phyloP scores from a whole-genome alignment of 306 rosid species.

The Sesbania bispinosa region DNA sequence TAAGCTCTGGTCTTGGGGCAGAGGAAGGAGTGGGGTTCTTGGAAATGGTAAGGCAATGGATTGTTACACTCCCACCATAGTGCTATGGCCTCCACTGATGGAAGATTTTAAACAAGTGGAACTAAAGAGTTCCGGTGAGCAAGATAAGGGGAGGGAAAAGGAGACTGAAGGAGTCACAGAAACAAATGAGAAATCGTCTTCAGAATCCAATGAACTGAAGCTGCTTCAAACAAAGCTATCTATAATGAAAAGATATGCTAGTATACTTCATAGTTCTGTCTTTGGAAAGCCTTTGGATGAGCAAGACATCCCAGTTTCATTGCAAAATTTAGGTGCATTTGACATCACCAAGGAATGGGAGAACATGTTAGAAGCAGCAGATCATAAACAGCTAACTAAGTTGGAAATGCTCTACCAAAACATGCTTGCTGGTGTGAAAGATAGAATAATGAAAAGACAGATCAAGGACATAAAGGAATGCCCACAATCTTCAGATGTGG shows the following conservation, averaged over 20 bases:
- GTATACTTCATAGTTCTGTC: slow-evolving; percentile 73
- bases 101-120: slow-evolving; percentile 70
- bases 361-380: slow-evolving; percentile 70
- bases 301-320: slow-evolving; percentile 63
- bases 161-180: slow-evolving; percentile 35
- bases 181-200: slow-evolving; percentile 42
- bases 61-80: slow-evolving; percentile 52
- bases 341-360: slow-evolving; percentile 87
- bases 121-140: slow-evolving; percentile 27
- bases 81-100: slow-evolving; percentile 57
- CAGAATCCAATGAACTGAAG: slow-evolving; percentile 57
- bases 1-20: slow-evolving; percentile 90
- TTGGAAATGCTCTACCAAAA: slow-evolving; percentile 65
- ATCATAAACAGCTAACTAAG: slow-evolving; percentile 48
- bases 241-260: slow-evolving; percentile 60
- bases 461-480: slow-evolving; percentile 70
- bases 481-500: slow-evolving; percentile 41
- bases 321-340: slow-evolving; percentile 44
- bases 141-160: slow-evolving; percentile 36
- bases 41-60: slow-evolving; percentile 68
- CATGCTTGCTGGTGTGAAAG: slow-evolving; percentile 68
- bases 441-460: slow-evolving; percentile 72
- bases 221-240: slow-evolving; percentile 61
- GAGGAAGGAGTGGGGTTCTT: slow-evolving; percentile 86
- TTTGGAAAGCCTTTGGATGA: slow-evolving; percentile 80